phyloP scores from a whole-genome alignment of 2,329 filamentous ascomycete species.

The Calonectria pauciramosa region DNA sequence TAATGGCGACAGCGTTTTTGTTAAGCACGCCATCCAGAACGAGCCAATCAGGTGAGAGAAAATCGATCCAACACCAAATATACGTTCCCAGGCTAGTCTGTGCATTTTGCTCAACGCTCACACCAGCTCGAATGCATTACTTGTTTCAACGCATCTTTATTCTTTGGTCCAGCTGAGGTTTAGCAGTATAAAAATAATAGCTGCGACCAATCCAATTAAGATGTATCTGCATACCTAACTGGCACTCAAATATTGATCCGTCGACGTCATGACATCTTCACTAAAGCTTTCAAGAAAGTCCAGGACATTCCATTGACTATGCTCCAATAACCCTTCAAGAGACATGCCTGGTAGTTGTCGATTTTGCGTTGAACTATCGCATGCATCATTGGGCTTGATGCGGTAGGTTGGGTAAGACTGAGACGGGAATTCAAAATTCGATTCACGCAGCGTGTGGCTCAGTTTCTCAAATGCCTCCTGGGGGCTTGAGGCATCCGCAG shows the following conservation, averaged over 20 bases:
- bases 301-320: background rate
- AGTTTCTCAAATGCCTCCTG: conserved; percentile 15
- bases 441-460: background rate
- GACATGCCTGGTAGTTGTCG: background rate
- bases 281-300: background rate
- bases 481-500: background rate
- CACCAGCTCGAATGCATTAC: background rate
- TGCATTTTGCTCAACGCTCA: background rate
- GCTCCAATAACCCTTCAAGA: background rate
- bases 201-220: background rate
- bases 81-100: too few species aligned
- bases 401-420: conserved; percentile 11
- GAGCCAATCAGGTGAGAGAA: background rate
- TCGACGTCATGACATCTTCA: background rate
- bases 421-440: conserved; percentile 17
- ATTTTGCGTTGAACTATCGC: background rate
- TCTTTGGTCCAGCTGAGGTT: too few species aligned
- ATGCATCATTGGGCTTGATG: background rate
- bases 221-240: background rate
- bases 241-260: background rate
- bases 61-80: too few species aligned
- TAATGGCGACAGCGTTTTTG: background rate
- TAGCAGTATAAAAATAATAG: background rate
- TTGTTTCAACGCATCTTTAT: too few species aligned
- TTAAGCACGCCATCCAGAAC: background rate